Evolutionary conservation across 805 yeast species (phyloP), one percentile per base, ranked within the genome.

Genomic region (Wickerhamiella allomyrinae): DNA sequence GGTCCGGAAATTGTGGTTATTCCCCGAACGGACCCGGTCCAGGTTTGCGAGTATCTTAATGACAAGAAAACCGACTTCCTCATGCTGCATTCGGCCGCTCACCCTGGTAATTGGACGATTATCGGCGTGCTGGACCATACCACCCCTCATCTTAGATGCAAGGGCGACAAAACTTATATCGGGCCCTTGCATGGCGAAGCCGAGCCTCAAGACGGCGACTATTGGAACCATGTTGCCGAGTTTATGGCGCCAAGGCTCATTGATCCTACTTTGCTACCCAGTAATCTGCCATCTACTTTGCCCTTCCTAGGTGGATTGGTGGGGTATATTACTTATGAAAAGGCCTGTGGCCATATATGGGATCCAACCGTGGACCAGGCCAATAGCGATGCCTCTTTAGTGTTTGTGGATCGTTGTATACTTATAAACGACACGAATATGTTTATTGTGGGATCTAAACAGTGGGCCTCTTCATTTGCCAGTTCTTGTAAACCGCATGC

Each of bases 301-400:
- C 94, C 95, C 1, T 91, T 91, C 53, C 63, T 76, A 43, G 97
- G 98, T n/a, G 99, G 99, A 0, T 67, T 83, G 24, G 65, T 87
- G 42, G 99, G 99, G 4, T 66, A 79, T 34, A 59, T 91, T 9
- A 79, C 94, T 0, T 91, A 91, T 56, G 98, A 89, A 57, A 89
- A 82, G 61, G 94, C 49, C 11, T 48, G 54, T 39, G 40, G 39
- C 15, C 34, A 40, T 29, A 41, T 44, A 4, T 36, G 46, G 21
- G 35, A 34, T 14, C 21, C 15, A 7, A 45, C 36, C 3, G 20
- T 23, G 24, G 45, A 44, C 17, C 46, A 45, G n/a, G 46, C 44
- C 1, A 41, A 44, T 39, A 53, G 55, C 38, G 56, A 48, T 22
- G 42, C 45, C 8, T 53, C 57, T 1, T 39, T 53, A 14, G 55